Base-by-base conservation (phyloP, 257 asterid genomes). In the Solanum arcanum region DNA sequence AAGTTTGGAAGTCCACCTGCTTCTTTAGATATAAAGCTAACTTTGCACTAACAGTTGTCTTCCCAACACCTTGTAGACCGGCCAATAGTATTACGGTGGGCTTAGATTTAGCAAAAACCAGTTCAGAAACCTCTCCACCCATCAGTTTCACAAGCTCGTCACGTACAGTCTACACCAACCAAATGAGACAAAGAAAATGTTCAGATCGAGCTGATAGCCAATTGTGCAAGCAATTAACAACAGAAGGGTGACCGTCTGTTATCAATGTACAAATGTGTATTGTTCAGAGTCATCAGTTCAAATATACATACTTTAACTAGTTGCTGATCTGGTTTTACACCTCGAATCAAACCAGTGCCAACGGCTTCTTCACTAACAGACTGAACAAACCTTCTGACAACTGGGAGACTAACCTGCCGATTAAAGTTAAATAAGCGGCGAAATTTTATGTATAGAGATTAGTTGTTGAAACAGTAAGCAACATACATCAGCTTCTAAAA, bases 21-120 rank as follows among this genome's bases (percentile, higher is more conserved):
- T 97, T 97, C 89, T 94, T 94, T 77, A 97, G 98, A 93, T 97
- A 97, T 83, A 94, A 92, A 85, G 99, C 98, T 88, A 97, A 94
- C 91, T 97, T 97, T 75, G 99, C 99, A 68, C 98, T 84, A 89
- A 97, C 99, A n/a, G 99, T 95, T 66, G 99, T 97, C 93, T 97
- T 97, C 88, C 99, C 99, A 91, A 97, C 99, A 91, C 99, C 99
- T 94, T 97, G 99, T 89, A 97, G 89, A 85, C 99, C 99, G 41
- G 99, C 99, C 92, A 97, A 92, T 88, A 97, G 89, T 89, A 97
- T 95, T 72, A 95, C 94, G 64, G 98, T 95, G 29, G 99, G 99
- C 56, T 88, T 92, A 80, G 94, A 91, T 86, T 95, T 95, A 70
- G 98, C 95, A 90, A 90, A 95, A 20, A 89, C 94, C 87, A 97